A percentile compares a stretch with the other conserved stretches of the same genome.
Conservation (phyloP, 2,329 filamentous ascomycete species). For the Apiospora phragmitis region DNA sequence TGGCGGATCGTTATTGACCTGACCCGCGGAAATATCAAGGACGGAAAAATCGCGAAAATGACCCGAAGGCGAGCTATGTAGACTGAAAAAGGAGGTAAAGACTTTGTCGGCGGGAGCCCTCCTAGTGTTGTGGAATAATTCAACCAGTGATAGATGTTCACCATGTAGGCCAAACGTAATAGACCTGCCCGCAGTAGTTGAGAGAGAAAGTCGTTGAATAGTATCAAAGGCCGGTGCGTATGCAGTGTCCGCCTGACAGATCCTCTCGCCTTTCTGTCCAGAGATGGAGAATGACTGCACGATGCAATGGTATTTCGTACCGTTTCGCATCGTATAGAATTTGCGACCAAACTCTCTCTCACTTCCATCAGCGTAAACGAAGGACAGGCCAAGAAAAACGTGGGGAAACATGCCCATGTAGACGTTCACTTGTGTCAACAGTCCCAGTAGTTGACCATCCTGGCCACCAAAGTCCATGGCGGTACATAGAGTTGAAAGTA, state of each 20-base stretch:
- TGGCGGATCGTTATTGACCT: background rate
- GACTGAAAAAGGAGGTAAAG: background rate
- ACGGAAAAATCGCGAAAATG: background rate
- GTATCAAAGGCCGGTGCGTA: conserved; percentile 12
- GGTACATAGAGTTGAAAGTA: conserved; percentile 21
- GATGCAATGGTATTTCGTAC: conserved; percentile 6
- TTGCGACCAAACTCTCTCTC: conserved; percentile 21
- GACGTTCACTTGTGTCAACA: conserved; percentile 16
- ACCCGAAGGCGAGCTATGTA: background rate
- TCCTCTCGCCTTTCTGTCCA: conserved; percentile 19
- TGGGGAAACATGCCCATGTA: conserved; percentile 19
- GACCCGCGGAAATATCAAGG: background rate
- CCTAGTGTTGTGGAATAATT: background rate
- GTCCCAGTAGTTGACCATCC: conserved; percentile 14
- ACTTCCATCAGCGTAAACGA: conserved; percentile 21
- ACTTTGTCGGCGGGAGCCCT: background rate
- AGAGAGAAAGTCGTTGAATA: conserved; percentile 18
- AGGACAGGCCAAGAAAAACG: conserved; percentile 21
- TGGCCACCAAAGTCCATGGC: conserved; percentile 22
- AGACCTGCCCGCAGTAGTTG: background rate
- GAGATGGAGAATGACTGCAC: conserved; percentile 20
- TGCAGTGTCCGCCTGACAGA: conserved; percentile 14
- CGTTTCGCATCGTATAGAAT: conserved; percentile 7
- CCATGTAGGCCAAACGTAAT: background rate
- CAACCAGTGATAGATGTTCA: background rate